Base-by-base conservation (phyloP, 257 asterid genomes). In the Lycium ferocissimum region DNA sequence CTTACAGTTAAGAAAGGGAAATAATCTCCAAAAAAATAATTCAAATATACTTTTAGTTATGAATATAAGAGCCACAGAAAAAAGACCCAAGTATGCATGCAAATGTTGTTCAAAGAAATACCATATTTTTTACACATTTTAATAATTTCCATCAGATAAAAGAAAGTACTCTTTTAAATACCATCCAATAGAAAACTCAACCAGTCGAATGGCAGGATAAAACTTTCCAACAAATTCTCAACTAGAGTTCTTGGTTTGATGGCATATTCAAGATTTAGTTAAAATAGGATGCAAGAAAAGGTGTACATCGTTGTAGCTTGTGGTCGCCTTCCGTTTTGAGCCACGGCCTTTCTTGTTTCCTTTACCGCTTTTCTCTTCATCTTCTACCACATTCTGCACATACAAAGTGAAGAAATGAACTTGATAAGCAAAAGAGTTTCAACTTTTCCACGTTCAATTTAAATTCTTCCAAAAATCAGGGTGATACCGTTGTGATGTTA, bases 341-440 rank as follows among this genome's bases (percentile, higher is more conserved):
- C 99, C 98, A 62, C 98, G 96, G 17, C 94, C 97, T 84, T 72
- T 91, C 79, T 86, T 92, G 71, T 59, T 92, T 88, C 66, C 92
- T 75, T 83, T 80, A 85, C 82, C 81, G 17, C 90, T 40, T 61
- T 88, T 65, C 56, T 26, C 90, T n/a, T 89, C 94, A 70, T 91
- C 94, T 57, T 92, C 97, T 65, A 84, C 3, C 79, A 85, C 94
- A 80, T 85, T 90, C 98, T 97, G 81, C 79, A 11, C 61, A 49
- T 15, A 88, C 17, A 87, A 87, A 70, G 80, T 70, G 75, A 66
- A 17, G 49, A 85, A 75, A 87, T 82, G 82, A 86, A 61, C 83
- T 54, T 79, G 4, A 22, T 84, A 58, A 86, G 89, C 75, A 84
- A n/a, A 83, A 71, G 33, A 79, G 49, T 17, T 5, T 40, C 49